Percentiles rank a stretch among this genome's conserved stretches.
Conservation (phyloP, 1,139 yeast species). For the Suhomyces maxii region DNA sequence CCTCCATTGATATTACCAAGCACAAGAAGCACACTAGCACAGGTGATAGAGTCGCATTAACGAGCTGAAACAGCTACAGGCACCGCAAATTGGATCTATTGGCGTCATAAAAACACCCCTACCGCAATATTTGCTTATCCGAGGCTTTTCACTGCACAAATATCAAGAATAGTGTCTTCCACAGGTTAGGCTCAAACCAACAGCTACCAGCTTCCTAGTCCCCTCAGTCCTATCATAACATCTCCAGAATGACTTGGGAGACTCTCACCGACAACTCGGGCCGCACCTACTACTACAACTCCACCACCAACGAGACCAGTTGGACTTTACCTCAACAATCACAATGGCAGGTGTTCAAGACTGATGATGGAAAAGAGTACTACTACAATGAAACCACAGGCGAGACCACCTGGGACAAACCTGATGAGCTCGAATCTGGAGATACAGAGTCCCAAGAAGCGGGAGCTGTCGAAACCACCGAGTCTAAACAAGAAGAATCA, state of each 20-base stretch:
- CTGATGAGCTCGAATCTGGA: slow-evolving; percentile 38
- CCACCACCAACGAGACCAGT: slow-evolving; percentile 64
- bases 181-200: not conserved
- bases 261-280: slow-evolving; percentile 66
- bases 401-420: slow-evolving; percentile 81
- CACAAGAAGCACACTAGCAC: too few species aligned
- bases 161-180: too few species aligned
- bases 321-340: slow-evolving; percentile 78
- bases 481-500: slow-evolving; percentile 1
- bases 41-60: too few species aligned
- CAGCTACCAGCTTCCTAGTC: not conserved
- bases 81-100: too few species aligned
- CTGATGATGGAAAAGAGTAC: slow-evolving; percentile 72
- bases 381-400: slow-evolving; percentile 68
- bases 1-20: too few species aligned
- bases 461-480: not conserved
- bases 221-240: not conserved
- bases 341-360: slow-evolving; percentile 64
- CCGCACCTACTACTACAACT: slow-evolving; percentile 68
- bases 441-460: not conserved
- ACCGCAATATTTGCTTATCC: too few species aligned
- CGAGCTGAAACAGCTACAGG: too few species aligned
- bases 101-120: too few species aligned
- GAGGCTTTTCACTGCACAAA: too few species aligned
- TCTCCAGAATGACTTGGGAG: slow-evolving; percentile 50